Evolutionary conservation across 495 filamentous ascomycete species (phyloP).

Genomic region (Hypomontagnella submonticulosa): DNA sequence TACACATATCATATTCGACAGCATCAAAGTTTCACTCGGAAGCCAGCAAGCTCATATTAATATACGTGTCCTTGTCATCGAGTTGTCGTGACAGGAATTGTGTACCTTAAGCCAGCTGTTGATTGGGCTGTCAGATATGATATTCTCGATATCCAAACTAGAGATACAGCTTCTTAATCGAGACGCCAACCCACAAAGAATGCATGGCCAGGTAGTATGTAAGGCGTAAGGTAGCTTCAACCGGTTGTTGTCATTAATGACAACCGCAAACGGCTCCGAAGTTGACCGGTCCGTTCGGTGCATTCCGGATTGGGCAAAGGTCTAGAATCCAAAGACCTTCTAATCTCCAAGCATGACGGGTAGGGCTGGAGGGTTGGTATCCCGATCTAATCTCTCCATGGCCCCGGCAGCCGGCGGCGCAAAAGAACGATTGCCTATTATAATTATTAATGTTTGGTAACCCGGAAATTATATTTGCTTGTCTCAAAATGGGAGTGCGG

Average conservation of each 20-base stretch:
- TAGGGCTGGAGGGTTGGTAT: slow-evolving; percentile 16
- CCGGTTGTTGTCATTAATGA: slow-evolving; percentile 6
- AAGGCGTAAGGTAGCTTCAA: slow-evolving; percentile 20
- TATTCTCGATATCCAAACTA: no score
- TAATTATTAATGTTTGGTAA: slow-evolving; percentile 7
- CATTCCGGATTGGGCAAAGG: slow-evolving; percentile 34
- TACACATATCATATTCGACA: slow-evolving; percentile 22
- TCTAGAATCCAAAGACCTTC: slow-evolving; percentile 20
- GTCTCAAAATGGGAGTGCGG: background rate
- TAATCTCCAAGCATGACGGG: slow-evolving; percentile 9
- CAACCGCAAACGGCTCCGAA: slow-evolving; percentile 22
- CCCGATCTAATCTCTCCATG: slow-evolving; percentile 8
- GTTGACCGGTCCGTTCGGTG: slow-evolving; percentile 33
- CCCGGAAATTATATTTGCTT: slow-evolving; percentile 17
- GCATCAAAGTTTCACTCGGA: slow-evolving; percentile 7
- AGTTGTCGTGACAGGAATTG: slow-evolving; percentile 19
- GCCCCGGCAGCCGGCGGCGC: slow-evolving; percentile 10
- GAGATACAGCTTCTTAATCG: slow-evolving; percentile 16
- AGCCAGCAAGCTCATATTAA: slow-evolving; percentile 4
- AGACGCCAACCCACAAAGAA: slow-evolving; percentile 18
- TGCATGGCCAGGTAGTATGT: background rate
- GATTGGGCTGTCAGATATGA: slow-evolving; percentile 20
- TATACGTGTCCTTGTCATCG: slow-evolving; percentile 17
- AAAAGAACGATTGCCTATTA: background rate
- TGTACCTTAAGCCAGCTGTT: background rate